Evolutionary conservation across 306 rosid species (phyloP), one percentile per base, ranked within the genome.

Genomic region (Erythrophleum fordii): DNA sequence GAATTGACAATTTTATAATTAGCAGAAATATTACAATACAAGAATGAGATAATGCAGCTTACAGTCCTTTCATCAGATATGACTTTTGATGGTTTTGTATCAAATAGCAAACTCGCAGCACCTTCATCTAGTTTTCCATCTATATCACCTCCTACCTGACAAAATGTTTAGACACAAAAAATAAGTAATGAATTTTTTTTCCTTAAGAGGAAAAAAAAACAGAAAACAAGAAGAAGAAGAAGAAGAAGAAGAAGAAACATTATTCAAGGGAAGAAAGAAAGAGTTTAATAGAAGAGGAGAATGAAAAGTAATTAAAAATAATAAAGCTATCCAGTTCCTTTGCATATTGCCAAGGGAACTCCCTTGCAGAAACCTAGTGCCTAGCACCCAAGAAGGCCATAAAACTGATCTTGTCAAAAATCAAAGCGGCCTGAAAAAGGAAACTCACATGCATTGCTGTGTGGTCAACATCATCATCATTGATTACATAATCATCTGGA

Each of bases 401-500:
- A n/a, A 35, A 35, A 18, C 23, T n/a, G 20, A 65, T n/a, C 11
- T 34, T 64, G 28, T 65, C 28, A 11, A 11, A 65, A 65, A 65
- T 23, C 72, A 66, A 66, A 20, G 49, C 49, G 10, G 51, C 72
- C 49, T 10, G 29, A 70, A 26, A 72, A 82, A 9, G 49, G 37
- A 82, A 79, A 83, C 94, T 88, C 49, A 91, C 99, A 79, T 80
- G 89, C 86, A 86, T 86, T 45, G 88, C 75, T 59, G 86, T 75
- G 73, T 80, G 92, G 87, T 93, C 93, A 96, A 93, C 90, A 89
- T 93, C 99, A 81, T 91, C 97, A 73, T 91, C 99, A 86, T 91
- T 95, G 60, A 95, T 93, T 52, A 91, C 98, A 84, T 93, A 95
- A 89, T 91, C 97, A 71, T 95, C 99, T n/a, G 99, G 99, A 84